Evolutionary conservation across 768 basidiomycete species (phyloP).

Genomic region (Leccinum variicolor): DNA sequence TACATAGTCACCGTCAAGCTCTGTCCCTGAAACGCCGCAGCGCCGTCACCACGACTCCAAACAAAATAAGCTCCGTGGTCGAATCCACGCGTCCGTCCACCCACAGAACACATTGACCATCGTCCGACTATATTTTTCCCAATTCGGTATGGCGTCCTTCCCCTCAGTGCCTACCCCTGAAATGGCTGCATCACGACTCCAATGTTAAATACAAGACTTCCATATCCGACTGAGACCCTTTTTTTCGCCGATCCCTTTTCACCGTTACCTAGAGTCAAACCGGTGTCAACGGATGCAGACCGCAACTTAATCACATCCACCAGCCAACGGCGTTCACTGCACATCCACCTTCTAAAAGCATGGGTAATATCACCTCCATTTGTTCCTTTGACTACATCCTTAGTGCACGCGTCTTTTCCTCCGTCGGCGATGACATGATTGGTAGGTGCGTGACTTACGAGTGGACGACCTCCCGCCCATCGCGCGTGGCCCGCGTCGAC

Average conservation of each 20-base stretch:
- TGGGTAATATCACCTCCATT: neutral
- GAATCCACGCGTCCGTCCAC: constrained; percentile 12
- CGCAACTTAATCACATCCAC: constrained; percentile 9
- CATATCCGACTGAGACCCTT: neutral
- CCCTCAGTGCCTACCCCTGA: neutral
- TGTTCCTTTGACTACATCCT: neutral
- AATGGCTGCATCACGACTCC: neutral
- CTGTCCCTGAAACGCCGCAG: constrained; percentile 27
- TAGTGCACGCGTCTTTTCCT: neutral
- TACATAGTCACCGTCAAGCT: constrained; percentile 8
- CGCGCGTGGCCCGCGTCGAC: constrained; percentile 1
- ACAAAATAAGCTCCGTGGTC: constrained; percentile 9
- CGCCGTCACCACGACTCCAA: constrained; percentile 16
- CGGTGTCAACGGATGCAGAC: constrained; percentile 8
- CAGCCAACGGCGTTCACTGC: neutral
- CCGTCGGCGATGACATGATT: constrained; percentile 1
- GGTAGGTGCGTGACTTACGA: neutral
- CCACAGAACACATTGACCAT: constrained; percentile 19
- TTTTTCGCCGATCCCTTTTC: constrained; percentile 4
- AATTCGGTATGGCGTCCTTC: neutral
- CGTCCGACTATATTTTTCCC: neutral
- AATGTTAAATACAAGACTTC: constrained; percentile 3
- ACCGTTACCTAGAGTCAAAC: constrained; percentile 1
- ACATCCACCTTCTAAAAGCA: constrained; percentile 1
- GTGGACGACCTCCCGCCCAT: neutral